A percentile compares a stretch with the other conserved stretches of the same genome.
Conservation (phyloP, 495 filamentous ascomycete genomes). For the Aspergillus ellipticus region DNA sequence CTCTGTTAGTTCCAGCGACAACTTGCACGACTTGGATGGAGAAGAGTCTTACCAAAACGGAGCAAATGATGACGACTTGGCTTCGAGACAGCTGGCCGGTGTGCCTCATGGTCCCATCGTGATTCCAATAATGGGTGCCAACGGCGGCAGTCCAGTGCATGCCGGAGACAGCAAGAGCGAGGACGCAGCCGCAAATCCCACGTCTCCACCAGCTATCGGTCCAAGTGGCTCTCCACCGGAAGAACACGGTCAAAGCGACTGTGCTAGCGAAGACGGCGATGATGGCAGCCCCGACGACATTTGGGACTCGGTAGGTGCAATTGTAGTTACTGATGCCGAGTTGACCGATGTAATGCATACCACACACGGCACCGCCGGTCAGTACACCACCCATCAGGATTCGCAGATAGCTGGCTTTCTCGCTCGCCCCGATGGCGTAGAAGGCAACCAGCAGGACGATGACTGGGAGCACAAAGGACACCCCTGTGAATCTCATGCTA, state of each 20-base stretch:
- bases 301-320: slow-evolving; percentile 50
- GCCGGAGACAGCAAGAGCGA: slow-evolving; percentile 72
- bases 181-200: slow-evolving; percentile 56
- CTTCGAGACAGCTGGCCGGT: slow-evolving; percentile 45
- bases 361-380: slow-evolving; percentile 70
- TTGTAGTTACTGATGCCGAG: slow-evolving; percentile 76
- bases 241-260: slow-evolving; percentile 69
- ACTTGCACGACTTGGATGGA: not conserved
- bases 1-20: slow-evolving; percentile 13
- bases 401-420: slow-evolving; percentile 52
- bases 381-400: slow-evolving; percentile 60
- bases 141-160: slow-evolving; percentile 86
- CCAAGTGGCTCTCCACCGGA: slow-evolving; percentile 72
- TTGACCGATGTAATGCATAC: slow-evolving; percentile 90
- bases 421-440: slow-evolving; percentile 55
- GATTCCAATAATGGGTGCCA: slow-evolving; percentile 62
- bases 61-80: slow-evolving; percentile 59
- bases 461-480: slow-evolving; percentile 81
- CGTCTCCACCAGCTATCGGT: slow-evolving; percentile 75
- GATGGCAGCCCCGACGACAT: slow-evolving; percentile 64
- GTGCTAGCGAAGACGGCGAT: slow-evolving; percentile 70
- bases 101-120: slow-evolving; percentile 25
- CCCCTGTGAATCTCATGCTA: slow-evolving; percentile 63
- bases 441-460: slow-evolving; percentile 71
- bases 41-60: slow-evolving; percentile 54